phyloP scores from a whole-genome alignment of 176 grass and related monocot genomes.

The Saccharum officinarum region DNA sequence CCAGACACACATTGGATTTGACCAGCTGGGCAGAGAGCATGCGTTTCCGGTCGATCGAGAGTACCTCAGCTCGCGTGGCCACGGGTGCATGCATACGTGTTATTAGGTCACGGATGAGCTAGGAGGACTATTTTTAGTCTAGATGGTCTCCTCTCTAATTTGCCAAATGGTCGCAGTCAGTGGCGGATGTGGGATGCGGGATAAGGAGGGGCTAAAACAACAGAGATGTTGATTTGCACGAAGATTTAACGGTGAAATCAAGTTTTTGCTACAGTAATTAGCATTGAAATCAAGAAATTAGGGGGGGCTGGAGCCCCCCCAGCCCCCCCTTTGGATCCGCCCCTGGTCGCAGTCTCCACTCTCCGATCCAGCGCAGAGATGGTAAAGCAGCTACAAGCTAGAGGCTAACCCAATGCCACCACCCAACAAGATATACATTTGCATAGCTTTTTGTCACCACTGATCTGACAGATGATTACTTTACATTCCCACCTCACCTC shows the following conservation, averaged over 20 bases:
- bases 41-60: not conserved
- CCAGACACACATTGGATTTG: conserved; percentile 19
- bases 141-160: not conserved
- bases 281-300: too few relatives aligned
- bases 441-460: not conserved
- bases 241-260: too few relatives aligned
- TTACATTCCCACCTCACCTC: conserved; percentile 1
- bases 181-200: too few relatives aligned
- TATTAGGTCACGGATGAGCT: conserved; percentile 21
- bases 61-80: not conserved
- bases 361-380: not conserved
- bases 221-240: too few relatives aligned
- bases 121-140: not conserved
- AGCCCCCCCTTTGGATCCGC: too few relatives aligned
- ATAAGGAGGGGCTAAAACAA: too few relatives aligned
- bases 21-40: not conserved
- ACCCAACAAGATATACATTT: not conserved
- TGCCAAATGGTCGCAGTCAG: conserved; percentile 28
- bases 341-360: not conserved
- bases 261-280: too few relatives aligned
- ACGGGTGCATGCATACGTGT: not conserved
- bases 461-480: not conserved
- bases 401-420: conserved; percentile 1
- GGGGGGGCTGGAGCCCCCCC: too few relatives aligned
- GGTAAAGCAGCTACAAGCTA: not conserved